These are phyloP conservation scores for Cladosporium sp. DNA, from an alignment of 2,329 filamentous ascomycete species.

Conservation along the genomic window DNA sequence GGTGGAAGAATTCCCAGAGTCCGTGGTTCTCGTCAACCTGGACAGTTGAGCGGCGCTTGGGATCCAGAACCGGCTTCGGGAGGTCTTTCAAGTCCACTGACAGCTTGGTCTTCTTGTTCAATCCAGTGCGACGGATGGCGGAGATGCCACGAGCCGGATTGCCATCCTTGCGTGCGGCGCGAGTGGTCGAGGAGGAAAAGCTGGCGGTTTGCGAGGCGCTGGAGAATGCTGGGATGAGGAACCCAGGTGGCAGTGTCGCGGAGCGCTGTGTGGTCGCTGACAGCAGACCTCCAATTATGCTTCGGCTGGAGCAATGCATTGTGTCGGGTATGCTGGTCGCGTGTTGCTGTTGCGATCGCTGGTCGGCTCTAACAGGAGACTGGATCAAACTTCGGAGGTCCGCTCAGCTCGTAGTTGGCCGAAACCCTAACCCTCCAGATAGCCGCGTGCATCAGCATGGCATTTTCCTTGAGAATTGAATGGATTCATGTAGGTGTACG, in stretches of 20 bases:
- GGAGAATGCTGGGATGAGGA: conserved; percentile 40
- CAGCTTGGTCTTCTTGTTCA: conserved; percentile 57
- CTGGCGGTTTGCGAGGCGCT: conserved; percentile 25
- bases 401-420: not conserved
- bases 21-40: conserved; percentile 74
- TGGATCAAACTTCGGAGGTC: conserved; percentile 13
- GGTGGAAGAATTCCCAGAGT: conserved; percentile 89
- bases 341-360: conserved; percentile 9
- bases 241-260: conserved; percentile 36
- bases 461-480: not conserved
- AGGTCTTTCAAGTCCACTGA: conserved; percentile 72
- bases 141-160: conserved; percentile 82
- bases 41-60: conserved; percentile 57
- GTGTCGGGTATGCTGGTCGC: conserved; percentile 2
- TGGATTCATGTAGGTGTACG: not conserved
- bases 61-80: conserved; percentile 68
- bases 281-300: conserved; percentile 19
- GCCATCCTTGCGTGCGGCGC: conserved; percentile 61
- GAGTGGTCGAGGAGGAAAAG: conserved; percentile 34
- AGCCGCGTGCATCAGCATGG: not conserved
- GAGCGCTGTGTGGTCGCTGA: conserved; percentile 19
- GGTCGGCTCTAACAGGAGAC: not conserved
- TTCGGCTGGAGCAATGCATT: conserved; percentile 21
- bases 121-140: conserved; percentile 73
- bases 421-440: not conserved